Percentiles rank a stretch among this genome's conserved stretches.
Evolutionary conservation across 2,329 filamentous ascomycete genomes (phyloP).

Genomic region (Chalaropsis thielavioides): DNA sequence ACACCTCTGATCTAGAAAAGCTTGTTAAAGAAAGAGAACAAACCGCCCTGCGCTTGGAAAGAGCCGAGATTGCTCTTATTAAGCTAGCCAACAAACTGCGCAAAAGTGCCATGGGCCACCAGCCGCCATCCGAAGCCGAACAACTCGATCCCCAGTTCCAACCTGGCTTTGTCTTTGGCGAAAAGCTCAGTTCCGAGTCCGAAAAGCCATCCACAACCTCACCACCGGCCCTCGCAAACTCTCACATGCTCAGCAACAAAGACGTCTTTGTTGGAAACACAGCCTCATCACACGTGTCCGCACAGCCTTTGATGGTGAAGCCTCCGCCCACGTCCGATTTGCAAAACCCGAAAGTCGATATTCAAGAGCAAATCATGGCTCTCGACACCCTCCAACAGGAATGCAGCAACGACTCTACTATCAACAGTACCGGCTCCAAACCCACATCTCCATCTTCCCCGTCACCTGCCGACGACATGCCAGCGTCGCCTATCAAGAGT

Average conservation of each 20-base stretch:
- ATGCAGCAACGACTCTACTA: conserved; percentile 46
- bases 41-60: conserved; percentile 64
- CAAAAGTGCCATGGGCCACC: conserved; percentile 29
- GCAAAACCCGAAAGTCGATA: neutral
- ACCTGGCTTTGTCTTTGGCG: conserved; percentile 5
- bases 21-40: conserved; percentile 64
- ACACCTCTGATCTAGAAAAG: conserved; percentile 59
- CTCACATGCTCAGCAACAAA: conserved; percentile 3
- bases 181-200: conserved; percentile 14
- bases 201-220: conserved; percentile 25
- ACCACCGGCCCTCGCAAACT: neutral
- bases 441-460: neutral
- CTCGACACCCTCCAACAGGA: neutral
- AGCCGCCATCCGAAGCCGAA: conserved; percentile 3
- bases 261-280: neutral
- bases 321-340: neutral
- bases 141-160: conserved; percentile 7
- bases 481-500: neutral
- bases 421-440: conserved; percentile 25
- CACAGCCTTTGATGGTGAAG: neutral
- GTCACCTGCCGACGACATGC: neutral
- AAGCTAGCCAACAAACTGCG: conserved; percentile 52
- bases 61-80: conserved; percentile 69
- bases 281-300: conserved; percentile 30
- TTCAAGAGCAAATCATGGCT: neutral